Base-by-base conservation (phyloP, 169 alveolate genomes). In the Eimeria falciformis region DNA sequence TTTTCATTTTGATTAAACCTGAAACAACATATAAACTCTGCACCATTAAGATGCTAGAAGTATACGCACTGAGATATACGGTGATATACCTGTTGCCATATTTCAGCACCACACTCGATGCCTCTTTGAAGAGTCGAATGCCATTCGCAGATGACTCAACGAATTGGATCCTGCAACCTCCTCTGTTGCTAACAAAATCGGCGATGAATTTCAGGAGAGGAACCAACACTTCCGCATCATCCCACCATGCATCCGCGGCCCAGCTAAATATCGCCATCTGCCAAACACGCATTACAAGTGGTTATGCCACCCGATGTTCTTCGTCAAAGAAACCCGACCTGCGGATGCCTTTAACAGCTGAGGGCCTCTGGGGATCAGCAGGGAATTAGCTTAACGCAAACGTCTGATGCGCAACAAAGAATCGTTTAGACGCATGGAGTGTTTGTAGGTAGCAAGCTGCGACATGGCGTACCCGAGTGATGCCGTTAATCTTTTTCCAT, bases 91-190 rank as follows among this genome's bases (percentile, higher is more conserved):
- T 47, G 55, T 62, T 75, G 18, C 95, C 95, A 71, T 93, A 93
- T n/a, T 92, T 85, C 66, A 56, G 65, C 58, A 97, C 95, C 40
- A 97, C 95, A 69, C 96, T 94, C 5, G 98, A 95, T 18, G 96
- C 97, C 81, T 97, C 98, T 95, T 96, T 96, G 95, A 97, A 97
- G 56, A 97, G 95, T 69, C 97, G 95, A 62, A 97, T 97, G 77
- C 99, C 99, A 90, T 97, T 97, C 18, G 99, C 98, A 66, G 98
- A 96, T 0, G 98, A 96, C 92, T 96, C 97, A 58, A 97, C 99
- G 88, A 98, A 98, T 46, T 96, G 95, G 25, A 98, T 98, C 77
- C 99, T 95, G 94, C 97, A 97, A 14, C 98, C 96, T 27, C 84
- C 91, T 92, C 91, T 89, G 94, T 95, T 93, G 95, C 95, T 81